These are phyloP conservation scores for Ophiocordyceps camponoti-leonardi DNA, from an alignment of 2,329 filamentous ascomycete genomes.

Conservation along the genomic window DNA sequence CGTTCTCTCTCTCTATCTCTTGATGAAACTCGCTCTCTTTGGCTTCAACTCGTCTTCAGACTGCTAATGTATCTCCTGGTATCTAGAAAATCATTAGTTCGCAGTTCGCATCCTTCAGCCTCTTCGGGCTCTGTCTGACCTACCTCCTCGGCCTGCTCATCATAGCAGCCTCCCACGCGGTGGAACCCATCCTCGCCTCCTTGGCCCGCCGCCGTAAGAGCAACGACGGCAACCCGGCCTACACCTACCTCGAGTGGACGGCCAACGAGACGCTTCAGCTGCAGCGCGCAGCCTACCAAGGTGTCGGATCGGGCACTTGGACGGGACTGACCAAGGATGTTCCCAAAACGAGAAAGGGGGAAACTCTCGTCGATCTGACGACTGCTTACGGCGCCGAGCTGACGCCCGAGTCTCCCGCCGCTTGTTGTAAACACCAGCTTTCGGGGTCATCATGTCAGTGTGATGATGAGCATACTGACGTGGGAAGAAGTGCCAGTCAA, in stretches of 20 bases:
- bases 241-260: neutral
- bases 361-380: neutral
- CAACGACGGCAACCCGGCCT: too few species aligned
- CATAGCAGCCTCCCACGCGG: neutral
- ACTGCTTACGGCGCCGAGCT: neutral
- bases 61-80: too few species aligned
- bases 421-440: too few species aligned
- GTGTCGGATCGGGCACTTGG: neutral
- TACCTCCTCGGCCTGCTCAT: neutral
- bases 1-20: neutral
- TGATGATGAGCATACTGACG: neutral
- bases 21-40: too few species aligned
- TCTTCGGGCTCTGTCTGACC: neutral
- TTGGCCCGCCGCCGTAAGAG: neutral
- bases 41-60: too few species aligned
- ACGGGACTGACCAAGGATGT: neutral
- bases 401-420: neutral
- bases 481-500: neutral
- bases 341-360: neutral
- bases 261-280: neutral
- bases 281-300: neutral
- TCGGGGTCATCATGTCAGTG: neutral
- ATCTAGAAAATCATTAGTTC: neutral
- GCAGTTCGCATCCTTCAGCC: neutral
- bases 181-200: neutral